Percentiles rank a stretch among this genome's conserved stretches.
Evolutionary conservation across 768 basidiomycete species (phyloP).

Genomic region (Amanita inopinata): DNA sequence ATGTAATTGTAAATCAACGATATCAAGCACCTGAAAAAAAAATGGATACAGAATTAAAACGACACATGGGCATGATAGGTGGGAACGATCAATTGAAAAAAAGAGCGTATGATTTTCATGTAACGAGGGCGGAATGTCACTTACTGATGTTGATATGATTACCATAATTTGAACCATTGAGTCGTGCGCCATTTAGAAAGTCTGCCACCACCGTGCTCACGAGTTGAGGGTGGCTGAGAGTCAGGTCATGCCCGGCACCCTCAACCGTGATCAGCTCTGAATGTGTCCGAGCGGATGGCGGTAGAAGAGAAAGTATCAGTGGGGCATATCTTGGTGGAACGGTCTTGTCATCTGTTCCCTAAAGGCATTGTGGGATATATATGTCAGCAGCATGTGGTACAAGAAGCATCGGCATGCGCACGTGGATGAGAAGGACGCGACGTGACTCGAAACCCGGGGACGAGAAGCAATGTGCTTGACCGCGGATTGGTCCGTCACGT

Average conservation of each 20-base stretch:
- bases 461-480: constrained; percentile 43
- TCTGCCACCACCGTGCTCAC: constrained; percentile 24
- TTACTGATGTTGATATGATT: not conserved
- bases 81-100: no score
- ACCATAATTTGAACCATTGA: not conserved
- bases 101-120: not conserved
- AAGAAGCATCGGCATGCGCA: constrained; percentile 19
- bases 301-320: constrained; percentile 35
- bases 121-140: not conserved
- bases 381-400: not conserved
- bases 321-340: constrained; percentile 46
- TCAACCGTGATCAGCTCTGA: constrained; percentile 38
- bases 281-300: constrained; percentile 21
- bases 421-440: constrained; percentile 57
- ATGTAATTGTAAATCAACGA: no score
- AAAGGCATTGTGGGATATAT: no score
- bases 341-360: constrained; percentile 53
- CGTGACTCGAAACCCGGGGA: constrained; percentile 37
- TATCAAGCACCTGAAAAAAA: no score
- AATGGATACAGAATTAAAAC: no score
- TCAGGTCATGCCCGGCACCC: constrained; percentile 45
- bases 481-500: constrained; percentile 63
- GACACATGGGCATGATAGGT: no score
- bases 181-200: constrained; percentile 18
- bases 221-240: constrained; percentile 29